Conservation (phyloP, 2,329 filamentous ascomycete genomes). For the Monosporascus cannonballus region DNA sequence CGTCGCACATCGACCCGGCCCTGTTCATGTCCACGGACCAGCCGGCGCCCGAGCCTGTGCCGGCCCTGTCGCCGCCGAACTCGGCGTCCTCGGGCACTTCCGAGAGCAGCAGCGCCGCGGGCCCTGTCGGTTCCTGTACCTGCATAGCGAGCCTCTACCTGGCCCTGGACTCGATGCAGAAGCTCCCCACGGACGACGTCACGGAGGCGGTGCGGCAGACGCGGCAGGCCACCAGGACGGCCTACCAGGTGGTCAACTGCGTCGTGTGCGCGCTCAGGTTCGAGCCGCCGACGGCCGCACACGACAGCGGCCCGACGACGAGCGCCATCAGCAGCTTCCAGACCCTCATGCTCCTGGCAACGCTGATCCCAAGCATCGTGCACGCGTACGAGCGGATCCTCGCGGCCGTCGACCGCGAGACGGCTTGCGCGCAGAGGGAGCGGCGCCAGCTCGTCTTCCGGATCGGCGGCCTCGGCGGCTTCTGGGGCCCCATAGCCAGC, state of each 20-base stretch:
- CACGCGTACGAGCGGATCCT: slow-evolving; percentile 53
- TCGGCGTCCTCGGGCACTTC: slow-evolving; percentile 15
- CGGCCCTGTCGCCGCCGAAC: slow-evolving; percentile 15
- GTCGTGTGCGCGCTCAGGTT: slow-evolving; percentile 38
- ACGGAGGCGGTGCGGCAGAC: slow-evolving; percentile 41
- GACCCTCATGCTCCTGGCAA: slow-evolving; percentile 52
- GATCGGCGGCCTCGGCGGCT: slow-evolving; percentile 41
- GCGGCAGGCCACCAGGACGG: slow-evolving; percentile 40
- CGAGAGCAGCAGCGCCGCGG: slow-evolving; percentile 10
- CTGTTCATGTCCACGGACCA: slow-evolving; percentile 13
- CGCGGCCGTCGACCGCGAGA: slow-evolving; percentile 47
- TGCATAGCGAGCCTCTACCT: slow-evolving; percentile 46
- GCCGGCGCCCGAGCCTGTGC: slow-evolving; percentile 15
- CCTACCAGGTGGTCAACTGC: slow-evolving; percentile 48
- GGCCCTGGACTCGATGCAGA: slow-evolving; percentile 43
- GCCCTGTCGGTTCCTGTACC: slow-evolving; percentile 28
- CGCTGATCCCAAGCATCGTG: slow-evolving; percentile 51
- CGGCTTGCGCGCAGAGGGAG: slow-evolving; percentile 35
- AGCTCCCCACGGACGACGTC: slow-evolving; percentile 39
- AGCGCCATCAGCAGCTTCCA: slow-evolving; percentile 47
- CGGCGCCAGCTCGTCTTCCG: slow-evolving; percentile 37
- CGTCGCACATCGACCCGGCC: slow-evolving; percentile 22
- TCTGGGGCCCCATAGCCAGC: slow-evolving; percentile 33
- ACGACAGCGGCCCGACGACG: slow-evolving; percentile 10
- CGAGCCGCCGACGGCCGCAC: slow-evolving; percentile 16